Percentiles rank a stretch among this genome's conserved stretches.
Conservation (phyloP, 192 early-diverging fungal genomes). For the Coemansia sp. region DNA sequence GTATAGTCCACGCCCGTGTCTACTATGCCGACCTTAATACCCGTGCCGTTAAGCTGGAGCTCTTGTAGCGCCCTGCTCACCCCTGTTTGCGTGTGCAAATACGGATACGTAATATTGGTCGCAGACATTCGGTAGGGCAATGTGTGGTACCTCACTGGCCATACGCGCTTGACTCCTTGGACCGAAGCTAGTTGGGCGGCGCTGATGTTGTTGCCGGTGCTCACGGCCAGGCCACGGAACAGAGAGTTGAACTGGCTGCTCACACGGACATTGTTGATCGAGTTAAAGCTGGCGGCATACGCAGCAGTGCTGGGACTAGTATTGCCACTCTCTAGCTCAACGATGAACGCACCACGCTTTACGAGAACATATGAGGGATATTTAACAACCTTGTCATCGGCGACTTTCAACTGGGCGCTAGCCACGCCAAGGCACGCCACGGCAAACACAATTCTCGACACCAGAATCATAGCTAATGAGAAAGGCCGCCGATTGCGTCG, state of each 20-base stretch:
- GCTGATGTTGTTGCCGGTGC: not conserved
- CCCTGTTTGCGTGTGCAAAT: conserved; percentile 54
- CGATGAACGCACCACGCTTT: conserved; percentile 24
- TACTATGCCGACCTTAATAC: conserved; percentile 64
- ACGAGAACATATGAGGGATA: conserved; percentile 14
- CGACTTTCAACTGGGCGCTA: not conserved
- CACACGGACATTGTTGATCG: conserved; percentile 12
- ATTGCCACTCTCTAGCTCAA: conserved; percentile 24
- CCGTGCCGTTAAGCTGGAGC: conserved; percentile 59
- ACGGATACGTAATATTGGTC: conserved; percentile 2
- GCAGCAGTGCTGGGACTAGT: not conserved
- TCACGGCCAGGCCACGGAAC: conserved; percentile 26
- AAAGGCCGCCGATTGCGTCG: not conserved
- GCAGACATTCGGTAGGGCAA: not conserved
- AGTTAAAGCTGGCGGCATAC: conserved; percentile 9
- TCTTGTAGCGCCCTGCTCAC: conserved; percentile 49
- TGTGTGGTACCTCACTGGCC: conserved; percentile 20
- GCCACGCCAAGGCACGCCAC: not conserved
- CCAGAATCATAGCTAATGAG: not conserved
- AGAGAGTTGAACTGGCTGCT: conserved; percentile 12
- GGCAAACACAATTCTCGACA: not conserved
- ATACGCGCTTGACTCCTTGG: conserved; percentile 27
- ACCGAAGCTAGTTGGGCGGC: conserved; percentile 18
- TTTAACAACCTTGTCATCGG: conserved; percentile 4
- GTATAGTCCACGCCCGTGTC: conserved; percentile 69